A percentile compares a stretch with the other conserved stretches of the same genome.
These are phyloP conservation scores for Yamadazyma mexicana DNA, from an alignment of 1,139 yeast species.

Conservation along the genomic window DNA sequence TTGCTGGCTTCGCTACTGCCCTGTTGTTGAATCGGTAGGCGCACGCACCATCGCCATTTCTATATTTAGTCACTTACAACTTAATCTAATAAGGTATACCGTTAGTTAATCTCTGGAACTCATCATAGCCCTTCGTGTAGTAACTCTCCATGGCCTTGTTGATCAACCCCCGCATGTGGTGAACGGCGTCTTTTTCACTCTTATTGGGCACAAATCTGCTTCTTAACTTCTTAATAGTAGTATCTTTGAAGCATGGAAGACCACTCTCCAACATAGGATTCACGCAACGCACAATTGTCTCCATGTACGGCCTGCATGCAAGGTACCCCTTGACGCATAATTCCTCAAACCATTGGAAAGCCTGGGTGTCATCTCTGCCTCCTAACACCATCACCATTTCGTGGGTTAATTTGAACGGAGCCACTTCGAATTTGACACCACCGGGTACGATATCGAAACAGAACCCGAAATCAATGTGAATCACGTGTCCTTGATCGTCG, in stretches of 20 bases:
- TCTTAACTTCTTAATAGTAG: conserved; percentile 76
- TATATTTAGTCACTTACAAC: too few relatives aligned
- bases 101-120: conserved; percentile 92
- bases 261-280: conserved; percentile 95
- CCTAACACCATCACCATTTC: conserved; percentile 98
- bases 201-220: conserved; percentile 79
- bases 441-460: conserved; percentile 99
- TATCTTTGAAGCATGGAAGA: conserved; percentile 88
- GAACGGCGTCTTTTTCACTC: conserved; percentile 83
- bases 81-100: conserved; percentile 80
- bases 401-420: conserved; percentile 93
- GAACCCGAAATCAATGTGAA: conserved; percentile 97
- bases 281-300: conserved; percentile 80
- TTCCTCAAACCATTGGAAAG: conserved; percentile 93
- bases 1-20: too few relatives aligned
- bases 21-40: too few relatives aligned
- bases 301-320: conserved; percentile 88
- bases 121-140: conserved; percentile 94
- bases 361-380: conserved; percentile 80
- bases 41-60: too few relatives aligned
- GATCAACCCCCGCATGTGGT: conserved; percentile 72
- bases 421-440: conserved; percentile 95
- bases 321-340: conserved; percentile 90
- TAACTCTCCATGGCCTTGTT: conserved; percentile 81
- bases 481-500: conserved; percentile 89